phyloP scores from a whole-genome alignment of 177 flowering plant species.

The Vitis hybrid region DNA sequence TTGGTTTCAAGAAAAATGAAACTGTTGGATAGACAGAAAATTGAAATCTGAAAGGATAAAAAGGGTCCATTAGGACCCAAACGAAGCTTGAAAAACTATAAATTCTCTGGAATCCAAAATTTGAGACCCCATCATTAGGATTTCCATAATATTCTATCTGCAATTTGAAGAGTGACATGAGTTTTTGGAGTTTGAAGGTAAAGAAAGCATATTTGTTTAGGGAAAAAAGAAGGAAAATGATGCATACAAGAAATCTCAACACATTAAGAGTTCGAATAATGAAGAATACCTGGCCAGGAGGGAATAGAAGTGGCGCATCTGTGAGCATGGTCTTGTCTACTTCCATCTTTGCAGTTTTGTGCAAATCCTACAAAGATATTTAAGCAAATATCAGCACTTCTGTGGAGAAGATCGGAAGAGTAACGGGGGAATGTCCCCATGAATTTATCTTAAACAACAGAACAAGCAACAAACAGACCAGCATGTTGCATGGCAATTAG shows the following conservation, averaged over 20 bases:
- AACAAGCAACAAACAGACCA: no score
- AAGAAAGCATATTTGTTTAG: no score
- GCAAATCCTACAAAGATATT: constrained; percentile 46
- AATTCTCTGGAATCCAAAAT: no score
- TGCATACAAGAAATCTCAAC: no score
- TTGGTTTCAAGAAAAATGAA: neutral
- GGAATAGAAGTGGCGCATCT: constrained; percentile 88
- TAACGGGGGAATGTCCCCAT: no score
- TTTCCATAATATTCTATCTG: neutral
- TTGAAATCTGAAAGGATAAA: neutral
- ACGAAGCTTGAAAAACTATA: neutral
- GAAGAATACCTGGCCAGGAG: constrained; percentile 87
- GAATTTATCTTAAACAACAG: no score
- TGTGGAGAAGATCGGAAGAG: no score
- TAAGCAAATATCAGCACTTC: neutral
- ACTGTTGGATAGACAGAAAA: neutral
- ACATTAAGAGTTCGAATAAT: neutral
- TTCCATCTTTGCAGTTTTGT: constrained; percentile 55
- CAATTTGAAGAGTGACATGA: neutral
- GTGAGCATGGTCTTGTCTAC: constrained; percentile 84
- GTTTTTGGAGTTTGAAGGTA: neutral
- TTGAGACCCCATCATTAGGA: neutral
- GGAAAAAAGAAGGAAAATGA: no score
- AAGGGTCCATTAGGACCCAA: neutral
- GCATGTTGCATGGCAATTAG: no score